A percentile compares a stretch with the other conserved stretches of the same genome.
Conservation (phyloP, 2,329 filamentous ascomycete genomes). For the Botrytis paeoniae region DNA sequence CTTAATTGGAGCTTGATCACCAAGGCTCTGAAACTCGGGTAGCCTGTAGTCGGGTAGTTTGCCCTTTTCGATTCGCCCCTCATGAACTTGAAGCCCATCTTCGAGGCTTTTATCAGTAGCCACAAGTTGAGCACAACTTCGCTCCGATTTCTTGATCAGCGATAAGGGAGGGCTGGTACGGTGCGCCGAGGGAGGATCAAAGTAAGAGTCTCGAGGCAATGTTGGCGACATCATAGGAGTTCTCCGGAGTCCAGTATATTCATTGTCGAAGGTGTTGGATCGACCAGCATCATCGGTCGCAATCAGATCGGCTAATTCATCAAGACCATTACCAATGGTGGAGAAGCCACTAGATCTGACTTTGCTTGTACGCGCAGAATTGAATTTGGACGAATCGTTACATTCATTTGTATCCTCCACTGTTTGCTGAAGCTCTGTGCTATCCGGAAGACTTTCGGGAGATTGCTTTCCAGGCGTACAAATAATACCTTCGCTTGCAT, state of each 20-base stretch:
- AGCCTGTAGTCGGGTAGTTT: not conserved
- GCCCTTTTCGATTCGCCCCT: conserved; percentile 13
- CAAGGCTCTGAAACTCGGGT: conserved; percentile 25
- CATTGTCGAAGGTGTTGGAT: conserved; percentile 7
- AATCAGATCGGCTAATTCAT: conserved; percentile 25
- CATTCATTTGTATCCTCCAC: not conserved
- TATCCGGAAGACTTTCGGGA: too few relatives aligned
- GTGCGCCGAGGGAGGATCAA: conserved; percentile 10
- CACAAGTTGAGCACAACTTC: not conserved
- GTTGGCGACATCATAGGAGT: conserved; percentile 28
- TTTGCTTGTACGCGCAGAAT: not conserved
- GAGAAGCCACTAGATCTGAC: conserved; percentile 24
- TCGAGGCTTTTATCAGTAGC: not conserved
- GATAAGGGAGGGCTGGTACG: conserved; percentile 18
- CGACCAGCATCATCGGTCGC: conserved; percentile 19
- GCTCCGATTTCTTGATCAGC: conserved; percentile 15
- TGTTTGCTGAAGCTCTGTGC: not conserved
- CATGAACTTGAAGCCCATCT: conserved; percentile 1
- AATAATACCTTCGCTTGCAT: not conserved
- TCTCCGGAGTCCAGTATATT: conserved; percentile 18
- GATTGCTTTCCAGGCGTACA: not conserved
- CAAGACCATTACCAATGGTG: conserved; percentile 24
- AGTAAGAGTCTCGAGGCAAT: conserved; percentile 22
- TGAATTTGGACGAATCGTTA: not conserved
- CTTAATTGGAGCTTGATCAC: conserved; percentile 28